phyloP scores from a whole-genome alignment of 306 rosid genomes.

The Vigna nakashimae region DNA sequence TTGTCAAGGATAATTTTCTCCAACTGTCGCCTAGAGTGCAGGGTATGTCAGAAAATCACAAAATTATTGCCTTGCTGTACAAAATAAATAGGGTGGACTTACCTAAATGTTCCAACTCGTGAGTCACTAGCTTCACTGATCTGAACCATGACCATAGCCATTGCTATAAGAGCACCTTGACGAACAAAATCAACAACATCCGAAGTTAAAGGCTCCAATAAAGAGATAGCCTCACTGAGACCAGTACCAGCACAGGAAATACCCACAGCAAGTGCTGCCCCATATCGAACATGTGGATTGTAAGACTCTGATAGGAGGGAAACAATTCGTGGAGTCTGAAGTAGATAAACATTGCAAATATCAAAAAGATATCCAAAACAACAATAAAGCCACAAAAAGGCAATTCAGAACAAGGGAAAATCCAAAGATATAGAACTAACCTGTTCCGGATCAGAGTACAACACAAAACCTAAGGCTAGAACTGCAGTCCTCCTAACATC shows the following conservation, averaged over 20 bases:
- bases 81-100: conserved; percentile 23
- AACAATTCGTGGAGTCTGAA: conserved; percentile 95
- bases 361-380: conserved; percentile 26
- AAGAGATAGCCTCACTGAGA: conserved; percentile 94
- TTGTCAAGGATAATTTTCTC: conserved; percentile 97
- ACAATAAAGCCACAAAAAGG: conserved; percentile 18
- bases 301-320: conserved; percentile 94
- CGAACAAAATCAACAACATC: conserved; percentile 99
- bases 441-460: conserved; percentile 99
- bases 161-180: conserved; percentile 98
- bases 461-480: conserved; percentile 96
- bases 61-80: not conserved
- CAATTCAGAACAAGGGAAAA: conserved; percentile 19
- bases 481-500: conserved; percentile 99
- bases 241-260: conserved; percentile 99
- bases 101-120: conserved; percentile 97
- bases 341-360: conserved; percentile 37
- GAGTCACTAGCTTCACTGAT: conserved; percentile 96
- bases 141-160: conserved; percentile 99
- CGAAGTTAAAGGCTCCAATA: conserved; percentile 94
- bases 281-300: conserved; percentile 97
- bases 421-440: conserved; percentile 52
- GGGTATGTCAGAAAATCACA: conserved; percentile 25
- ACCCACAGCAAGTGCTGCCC: conserved; percentile 99
- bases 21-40: conserved; percentile 76